Evolutionary conservation across 208 protist genomes (phyloP).

Genomic region (Strigomonas galati): DNA sequence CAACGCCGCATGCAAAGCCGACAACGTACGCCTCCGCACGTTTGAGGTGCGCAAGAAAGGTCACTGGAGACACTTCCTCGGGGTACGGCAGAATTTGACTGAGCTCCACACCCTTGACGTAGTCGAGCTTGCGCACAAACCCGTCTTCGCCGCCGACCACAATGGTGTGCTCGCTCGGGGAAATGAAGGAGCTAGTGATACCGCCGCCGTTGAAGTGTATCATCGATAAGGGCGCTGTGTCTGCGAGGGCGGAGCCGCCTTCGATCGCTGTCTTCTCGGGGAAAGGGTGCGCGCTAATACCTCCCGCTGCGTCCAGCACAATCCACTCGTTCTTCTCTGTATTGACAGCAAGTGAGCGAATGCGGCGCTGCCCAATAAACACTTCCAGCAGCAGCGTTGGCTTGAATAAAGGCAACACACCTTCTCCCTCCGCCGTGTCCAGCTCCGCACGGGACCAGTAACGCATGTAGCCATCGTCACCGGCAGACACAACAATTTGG

Average conservation of each 20-base stretch:
- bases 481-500: conserved; percentile 88
- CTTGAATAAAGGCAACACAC: conserved; percentile 67
- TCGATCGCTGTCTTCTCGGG: conserved; percentile 20
- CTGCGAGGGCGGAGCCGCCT: not conserved
- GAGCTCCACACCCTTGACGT: conserved; percentile 61
- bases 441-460: conserved; percentile 92
- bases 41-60: not conserved
- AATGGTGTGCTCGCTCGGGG: conserved; percentile 70
- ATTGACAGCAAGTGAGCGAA: conserved; percentile 68
- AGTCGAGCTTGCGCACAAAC: conserved; percentile 88
- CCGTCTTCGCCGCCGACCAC: conserved; percentile 92
- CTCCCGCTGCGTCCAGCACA: conserved; percentile 82
- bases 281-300: conserved; percentile 34
- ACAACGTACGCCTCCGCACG: conserved; percentile 27
- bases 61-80: not conserved
- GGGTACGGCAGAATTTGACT: conserved; percentile 24
- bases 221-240: not conserved
- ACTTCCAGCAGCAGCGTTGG: conserved; percentile 82
- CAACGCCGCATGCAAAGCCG: conserved; percentile 73
- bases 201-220: conserved; percentile 78
- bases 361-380: conserved; percentile 37
- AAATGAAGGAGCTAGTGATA: conserved; percentile 79
- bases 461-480: conserved; percentile 95
- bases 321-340: conserved; percentile 54
- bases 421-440: conserved; percentile 87